A percentile compares a stretch with the other conserved stretches of the same genome.
Evolutionary conservation across 169 alveolate genomes (phyloP).

Genomic region (Theileria orientalis): DNA sequence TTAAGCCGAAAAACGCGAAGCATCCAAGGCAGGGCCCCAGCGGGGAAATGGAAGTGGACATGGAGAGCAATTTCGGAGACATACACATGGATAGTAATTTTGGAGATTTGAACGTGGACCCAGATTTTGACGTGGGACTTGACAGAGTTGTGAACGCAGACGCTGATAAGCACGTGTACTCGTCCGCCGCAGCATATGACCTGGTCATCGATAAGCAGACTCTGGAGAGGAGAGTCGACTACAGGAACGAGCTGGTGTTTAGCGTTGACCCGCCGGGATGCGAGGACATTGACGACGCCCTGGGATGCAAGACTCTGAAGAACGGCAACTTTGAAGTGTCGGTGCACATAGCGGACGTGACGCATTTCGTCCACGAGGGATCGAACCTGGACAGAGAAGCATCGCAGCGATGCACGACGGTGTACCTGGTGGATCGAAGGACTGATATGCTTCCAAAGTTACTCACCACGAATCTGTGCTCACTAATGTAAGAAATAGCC

Average conservation of each 20-base stretch:
- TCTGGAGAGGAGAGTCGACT: slow-evolving; percentile 72
- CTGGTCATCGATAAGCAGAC: slow-evolving; percentile 96
- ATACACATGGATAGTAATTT: slow-evolving; percentile 96
- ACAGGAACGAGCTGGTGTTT: slow-evolving; percentile 85
- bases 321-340: slow-evolving; percentile 84
- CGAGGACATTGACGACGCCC: slow-evolving; percentile 98
- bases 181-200: no score
- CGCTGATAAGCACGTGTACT: slow-evolving; percentile 97
- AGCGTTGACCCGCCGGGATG: slow-evolving; percentile 99
- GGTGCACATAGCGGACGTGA: slow-evolving; percentile 99
- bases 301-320: slow-evolving; percentile 83
- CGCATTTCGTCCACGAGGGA: slow-evolving; percentile 94
- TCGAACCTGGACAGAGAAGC: slow-evolving; percentile 98
- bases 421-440: slow-evolving; percentile 96
- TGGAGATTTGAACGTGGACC: slow-evolving; percentile 95
- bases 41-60: slow-evolving; percentile 80
- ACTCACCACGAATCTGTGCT: slow-evolving; percentile 93
- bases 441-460: slow-evolving; percentile 99
- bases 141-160: slow-evolving; percentile 79
- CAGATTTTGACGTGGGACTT: slow-evolving; percentile 80
- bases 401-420: slow-evolving; percentile 93
- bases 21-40: slow-evolving; percentile 68
- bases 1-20: no score
- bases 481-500: slow-evolving; percentile 74
- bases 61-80: slow-evolving; percentile 83